phyloP scores from a whole-genome alignment of 164 flowering plant species.

The Magnolia officinalis region DNA sequence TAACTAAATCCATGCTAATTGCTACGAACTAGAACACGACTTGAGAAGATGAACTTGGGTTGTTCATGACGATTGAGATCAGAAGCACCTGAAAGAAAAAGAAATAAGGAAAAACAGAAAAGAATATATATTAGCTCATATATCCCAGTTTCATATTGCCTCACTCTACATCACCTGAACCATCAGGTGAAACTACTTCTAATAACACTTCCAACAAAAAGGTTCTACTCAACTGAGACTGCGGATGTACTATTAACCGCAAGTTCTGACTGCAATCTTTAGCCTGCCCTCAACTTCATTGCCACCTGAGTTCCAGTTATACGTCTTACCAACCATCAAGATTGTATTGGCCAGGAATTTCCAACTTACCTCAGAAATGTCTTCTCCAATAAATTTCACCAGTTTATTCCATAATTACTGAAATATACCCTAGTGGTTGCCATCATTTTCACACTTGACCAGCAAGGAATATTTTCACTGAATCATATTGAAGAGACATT shows the following conservation, averaged over 20 bases:
- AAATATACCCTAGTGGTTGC: background rate
- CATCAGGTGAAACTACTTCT: background rate
- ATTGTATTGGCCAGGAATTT: no score
- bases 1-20: no score
- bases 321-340: background rate
- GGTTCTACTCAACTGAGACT: background rate
- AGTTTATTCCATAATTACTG: no score
- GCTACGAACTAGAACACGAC: no score
- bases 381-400: no score
- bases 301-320: background rate
- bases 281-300: background rate
- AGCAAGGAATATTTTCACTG: slow-evolving; percentile 15
- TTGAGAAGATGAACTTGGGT: no score
- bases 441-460: slow-evolving; percentile 16
- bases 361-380: no score
- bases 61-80: no score
- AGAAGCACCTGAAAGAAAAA: background rate
- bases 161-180: background rate
- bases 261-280: background rate
- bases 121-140: no score
- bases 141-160: no score
- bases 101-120: no score
- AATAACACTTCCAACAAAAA: background rate
- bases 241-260: background rate
- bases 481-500: background rate